Evolutionary conservation across 495 filamentous ascomycete genomes (phyloP).

Genomic region (Schizothecium vesticola): DNA sequence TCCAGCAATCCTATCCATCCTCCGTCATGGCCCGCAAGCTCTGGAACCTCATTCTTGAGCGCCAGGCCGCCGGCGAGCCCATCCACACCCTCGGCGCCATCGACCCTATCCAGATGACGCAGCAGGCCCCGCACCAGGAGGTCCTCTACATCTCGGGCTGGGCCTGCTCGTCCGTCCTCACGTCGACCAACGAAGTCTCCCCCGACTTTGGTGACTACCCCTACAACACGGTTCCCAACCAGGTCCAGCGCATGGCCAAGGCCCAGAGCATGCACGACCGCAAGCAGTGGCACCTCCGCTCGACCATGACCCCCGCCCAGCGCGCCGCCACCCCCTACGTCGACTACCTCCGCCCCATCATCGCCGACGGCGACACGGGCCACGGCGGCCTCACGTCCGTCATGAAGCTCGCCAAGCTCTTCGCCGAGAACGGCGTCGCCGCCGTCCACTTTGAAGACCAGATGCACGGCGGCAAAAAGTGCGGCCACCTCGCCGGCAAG

Average conservation of each 20-base stretch:
- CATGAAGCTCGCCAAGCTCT: conserved; percentile 93
- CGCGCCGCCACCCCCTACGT: conserved; percentile 71
- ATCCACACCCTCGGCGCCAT: conserved; percentile 97
- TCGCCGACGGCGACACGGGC: conserved; percentile 97
- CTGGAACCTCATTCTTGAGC: conserved; percentile 77
- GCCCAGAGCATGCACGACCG: conserved; percentile 95
- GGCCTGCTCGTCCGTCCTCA: conserved; percentile 91
- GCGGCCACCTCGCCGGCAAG: conserved; percentile 94
- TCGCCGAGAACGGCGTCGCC: conserved; percentile 96
- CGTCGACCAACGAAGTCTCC: conserved; percentile 92
- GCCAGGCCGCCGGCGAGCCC: conserved; percentile 69
- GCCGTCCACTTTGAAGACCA: conserved; percentile 98
- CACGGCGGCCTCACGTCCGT: conserved; percentile 88
- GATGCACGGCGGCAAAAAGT: conserved; percentile 96
- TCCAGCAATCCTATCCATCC: conserved; percentile 83
- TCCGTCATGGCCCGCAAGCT: conserved; percentile 91
- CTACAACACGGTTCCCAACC: conserved; percentile 97
- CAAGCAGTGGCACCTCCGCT: conserved; percentile 82
- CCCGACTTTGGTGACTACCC: conserved; percentile 98
- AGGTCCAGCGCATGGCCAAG: conserved; percentile 92
- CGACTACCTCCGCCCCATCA: conserved; percentile 89
- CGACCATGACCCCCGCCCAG: conserved; percentile 67
- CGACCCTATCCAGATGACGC: conserved; percentile 97
- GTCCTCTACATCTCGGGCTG: conserved; percentile 93
- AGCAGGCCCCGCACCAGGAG: conserved; percentile 94